Base-by-base conservation (phyloP, 2,329 filamentous ascomycete species). In the Microcyclospora tardicrescens region DNA sequence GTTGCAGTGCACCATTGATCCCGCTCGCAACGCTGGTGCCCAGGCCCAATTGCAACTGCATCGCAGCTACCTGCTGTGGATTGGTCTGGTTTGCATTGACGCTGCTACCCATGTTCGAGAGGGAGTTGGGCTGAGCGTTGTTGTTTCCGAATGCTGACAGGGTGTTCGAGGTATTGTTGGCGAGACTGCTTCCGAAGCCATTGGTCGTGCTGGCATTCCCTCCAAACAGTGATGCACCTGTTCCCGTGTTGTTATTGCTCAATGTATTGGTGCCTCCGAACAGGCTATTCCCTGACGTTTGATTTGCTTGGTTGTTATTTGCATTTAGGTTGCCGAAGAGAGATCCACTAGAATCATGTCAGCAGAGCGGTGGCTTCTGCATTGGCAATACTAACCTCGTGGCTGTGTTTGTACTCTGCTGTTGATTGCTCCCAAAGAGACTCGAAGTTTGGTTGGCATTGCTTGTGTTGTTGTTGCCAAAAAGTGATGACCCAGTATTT, bases 171-270 rank as follows among this genome's bases (percentile, higher is more conserved):
- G 43, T 44, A 36, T 19, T 53, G 45, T 36, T 51, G 46, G 16
- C 28, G 36, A 24, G 40, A 40, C 33, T 55, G 53, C 31, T 53
- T 54, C 35, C 54, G 56, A 40, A 64, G 57, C 31, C 51, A 47
- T 35, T 50, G 48, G 10, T 40, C 38, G n/a, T 43, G 40, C 24
- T 50, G 47, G 19, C 19, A 24, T 24, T 24, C 8, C 46, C 52
- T 27, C 60, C 61, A 43, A 61, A 62, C n/a, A 62, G 47, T 24
- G 34, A 54, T 67, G 42, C 51, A 37, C 61, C 34, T 24, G 19
- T 24, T 24, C 19, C 19, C 4, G 4, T 63, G 42, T 37, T 52
- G 47, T 35, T 45, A 40, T 35, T 50, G 47, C 42, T 31, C 58
- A 35, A 16, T n/a, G 32, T 28, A 4, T 36, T 4, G 9, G n/a